Percentiles rank a stretch among this genome's conserved stretches.
phyloP scores from a whole-genome alignment of 345 rosid species.

The Garcia nutans region DNA sequence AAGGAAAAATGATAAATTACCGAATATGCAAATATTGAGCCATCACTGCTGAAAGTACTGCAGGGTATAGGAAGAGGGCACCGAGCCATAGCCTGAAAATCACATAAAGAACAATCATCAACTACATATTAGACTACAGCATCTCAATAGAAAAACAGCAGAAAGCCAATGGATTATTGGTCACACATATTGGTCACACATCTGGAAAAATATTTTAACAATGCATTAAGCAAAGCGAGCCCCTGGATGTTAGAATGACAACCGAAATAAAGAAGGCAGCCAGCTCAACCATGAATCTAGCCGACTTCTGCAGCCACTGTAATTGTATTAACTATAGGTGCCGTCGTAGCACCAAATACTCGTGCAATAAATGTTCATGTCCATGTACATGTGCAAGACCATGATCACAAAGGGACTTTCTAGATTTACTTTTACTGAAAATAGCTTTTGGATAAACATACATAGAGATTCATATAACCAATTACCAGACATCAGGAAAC shows the following conservation, averaged over 20 bases:
- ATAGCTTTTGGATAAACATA: not conserved
- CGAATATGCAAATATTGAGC: conserved; percentile 88
- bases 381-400: not conserved
- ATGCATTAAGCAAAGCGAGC: not conserved
- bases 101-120: not conserved
- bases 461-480: not conserved
- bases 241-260: not conserved
- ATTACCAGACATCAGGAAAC: not conserved
- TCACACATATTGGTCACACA: not conserved
- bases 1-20: conserved; percentile 33
- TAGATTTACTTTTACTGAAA: not conserved
- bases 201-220: not conserved
- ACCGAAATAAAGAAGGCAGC: not conserved
- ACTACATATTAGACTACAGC: not conserved
- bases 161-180: not conserved
- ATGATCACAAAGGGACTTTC: not conserved
- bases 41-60: conserved; percentile 90
- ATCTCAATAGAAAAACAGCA: not conserved
- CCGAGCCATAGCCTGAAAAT: conserved; percentile 82
- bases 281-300: not conserved
- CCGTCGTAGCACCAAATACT: not conserved
- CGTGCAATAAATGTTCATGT: not conserved
- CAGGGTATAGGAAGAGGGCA: conserved; percentile 87
- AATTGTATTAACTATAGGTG: not conserved
- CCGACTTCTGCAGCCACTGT: not conserved